Conservation (phyloP, 345 rosid genomes). For the Tarenaya hassleriana region DNA sequence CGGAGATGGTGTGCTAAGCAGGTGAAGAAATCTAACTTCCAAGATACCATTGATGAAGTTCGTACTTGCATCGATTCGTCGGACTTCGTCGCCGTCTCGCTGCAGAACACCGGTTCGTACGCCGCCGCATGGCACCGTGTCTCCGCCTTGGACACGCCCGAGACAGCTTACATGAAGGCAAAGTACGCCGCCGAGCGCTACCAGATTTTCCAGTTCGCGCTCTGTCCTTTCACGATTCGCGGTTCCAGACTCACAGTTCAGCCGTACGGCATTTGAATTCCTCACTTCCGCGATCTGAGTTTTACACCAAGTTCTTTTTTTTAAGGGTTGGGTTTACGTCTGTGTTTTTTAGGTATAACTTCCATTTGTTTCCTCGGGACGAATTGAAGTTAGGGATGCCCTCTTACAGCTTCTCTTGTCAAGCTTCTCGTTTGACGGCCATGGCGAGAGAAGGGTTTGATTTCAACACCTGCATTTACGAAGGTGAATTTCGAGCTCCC, state of each 20-base stretch:
- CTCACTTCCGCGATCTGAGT: not conserved
- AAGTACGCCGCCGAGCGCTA: conserved; percentile 62
- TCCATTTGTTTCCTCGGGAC: conserved; percentile 84
- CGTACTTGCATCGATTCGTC: conserved; percentile 47
- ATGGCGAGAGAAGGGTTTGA: conserved; percentile 86
- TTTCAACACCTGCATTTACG: conserved; percentile 76
- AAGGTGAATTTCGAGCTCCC: conserved; percentile 37
- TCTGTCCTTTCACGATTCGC: conserved; percentile 63
- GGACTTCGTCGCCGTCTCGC: conserved; percentile 63
- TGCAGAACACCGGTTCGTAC: conserved; percentile 64
- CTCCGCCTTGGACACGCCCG: conserved; percentile 58
- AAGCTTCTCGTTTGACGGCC: conserved; percentile 52
- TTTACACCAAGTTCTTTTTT: conserved; percentile 2
- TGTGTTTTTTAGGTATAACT: conserved; percentile 59
- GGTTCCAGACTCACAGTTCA: conserved; percentile 48
- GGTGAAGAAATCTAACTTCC: conserved; percentile 62
- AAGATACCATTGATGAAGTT: conserved; percentile 40
- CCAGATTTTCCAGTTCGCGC: conserved; percentile 72
- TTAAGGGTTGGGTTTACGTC: not conserved
- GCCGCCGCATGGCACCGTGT: conserved; percentile 80
- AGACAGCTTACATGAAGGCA: conserved; percentile 66
- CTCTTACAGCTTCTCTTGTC: conserved; percentile 78
- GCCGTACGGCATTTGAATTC: conserved; percentile 43
- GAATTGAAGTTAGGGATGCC: conserved; percentile 73
- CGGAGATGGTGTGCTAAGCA: conserved; percentile 49